Base-by-base conservation (phyloP, 2,329 filamentous ascomycete genomes). In the Pseudogymnoascus sp. region DNA sequence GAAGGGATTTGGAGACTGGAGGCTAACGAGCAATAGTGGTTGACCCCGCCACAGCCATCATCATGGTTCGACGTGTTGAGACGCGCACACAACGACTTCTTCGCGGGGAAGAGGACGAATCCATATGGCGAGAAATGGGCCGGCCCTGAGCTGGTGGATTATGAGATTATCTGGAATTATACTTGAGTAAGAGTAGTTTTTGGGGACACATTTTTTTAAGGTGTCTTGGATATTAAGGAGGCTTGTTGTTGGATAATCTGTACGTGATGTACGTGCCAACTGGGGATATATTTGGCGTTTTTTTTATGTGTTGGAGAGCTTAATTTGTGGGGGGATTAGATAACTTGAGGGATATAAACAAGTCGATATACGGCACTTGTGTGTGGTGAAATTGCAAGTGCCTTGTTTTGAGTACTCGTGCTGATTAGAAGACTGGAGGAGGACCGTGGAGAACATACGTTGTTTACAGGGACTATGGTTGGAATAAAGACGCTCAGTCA, bases 41-140 rank as follows among this genome's bases (percentile, higher is more conserved):
- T 77, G 51, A 83, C 82, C 69, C 79, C 82, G 64, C 81, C 82
- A 1, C 81, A 84, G 71, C 81, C 81, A 10, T 81, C 79, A 4
- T 82, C 80, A 0, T 84, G 82, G 82, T 75, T 84, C 28, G 79
- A 81, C 23, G 75, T 83, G 63, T 75, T 83, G 60, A 78, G 82
- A 67, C 76, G 78, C 34, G 81, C 82, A 1, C 81, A 84, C 62
- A 81, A 84, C 65, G 80, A 78, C 37, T 84, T 82, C 73, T 81
- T 84, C 67, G 74, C 76, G 0, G 77, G 80, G n/a, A 70, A 74
- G 6, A 75, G 81, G 45, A 77, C 75, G 39, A 84, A 84, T 67
- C 75, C 77, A 0, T 84, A 84, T 67, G 81, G 81, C 61, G 82
- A 84, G 72, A 77, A 77, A 63, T 84, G 81, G 82, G 72, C 74